phyloP scores from a whole-genome alignment of 768 basidiomycete species.

The Tubosaeta sp. region DNA sequence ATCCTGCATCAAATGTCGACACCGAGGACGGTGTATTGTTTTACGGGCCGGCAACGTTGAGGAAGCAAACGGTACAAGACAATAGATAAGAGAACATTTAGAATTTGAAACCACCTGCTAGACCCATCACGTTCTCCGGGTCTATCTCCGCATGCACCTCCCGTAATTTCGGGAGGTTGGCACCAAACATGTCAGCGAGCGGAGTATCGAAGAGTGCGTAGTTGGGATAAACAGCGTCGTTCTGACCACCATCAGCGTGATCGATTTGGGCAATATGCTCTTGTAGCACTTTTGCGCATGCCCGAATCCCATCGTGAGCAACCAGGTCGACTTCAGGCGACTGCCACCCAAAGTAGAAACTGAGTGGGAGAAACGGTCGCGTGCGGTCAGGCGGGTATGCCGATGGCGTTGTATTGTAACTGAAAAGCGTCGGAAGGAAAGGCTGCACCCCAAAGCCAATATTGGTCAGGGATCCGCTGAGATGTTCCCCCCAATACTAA shows the following conservation, averaged over 20 bases:
- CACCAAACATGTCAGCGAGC: too few relatives aligned
- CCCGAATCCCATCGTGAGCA: conserved; percentile 34
- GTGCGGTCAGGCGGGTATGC: conserved; percentile 11
- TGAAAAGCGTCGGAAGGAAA: conserved; percentile 42
- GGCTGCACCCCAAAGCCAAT: conserved; percentile 39
- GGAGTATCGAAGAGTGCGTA: too few relatives aligned
- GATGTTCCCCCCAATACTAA: conserved; percentile 11
- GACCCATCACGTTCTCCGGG: too few relatives aligned
- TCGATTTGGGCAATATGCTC: conserved; percentile 24
- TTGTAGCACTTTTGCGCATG: conserved; percentile 37
- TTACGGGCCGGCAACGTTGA: too few relatives aligned
- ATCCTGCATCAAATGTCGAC: too few relatives aligned
- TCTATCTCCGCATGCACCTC: too few relatives aligned
- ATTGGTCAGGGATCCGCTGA: not conserved
- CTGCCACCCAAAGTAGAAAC: conserved; percentile 35
- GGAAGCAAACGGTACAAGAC: too few relatives aligned
- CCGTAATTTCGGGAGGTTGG: too few relatives aligned
- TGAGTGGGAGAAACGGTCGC: conserved; percentile 38
- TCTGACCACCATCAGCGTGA: conserved; percentile 34
- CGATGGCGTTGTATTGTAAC: conserved; percentile 33
- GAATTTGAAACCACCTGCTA: too few relatives aligned
- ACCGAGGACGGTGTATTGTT: too few relatives aligned
- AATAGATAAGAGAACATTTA: too few relatives aligned
- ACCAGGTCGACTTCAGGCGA: not conserved
- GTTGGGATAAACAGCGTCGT: too few relatives aligned